These are phyloP conservation scores for Solanum tarijense DNA, from an alignment of 257 asterid species.

Conservation along the genomic window DNA sequence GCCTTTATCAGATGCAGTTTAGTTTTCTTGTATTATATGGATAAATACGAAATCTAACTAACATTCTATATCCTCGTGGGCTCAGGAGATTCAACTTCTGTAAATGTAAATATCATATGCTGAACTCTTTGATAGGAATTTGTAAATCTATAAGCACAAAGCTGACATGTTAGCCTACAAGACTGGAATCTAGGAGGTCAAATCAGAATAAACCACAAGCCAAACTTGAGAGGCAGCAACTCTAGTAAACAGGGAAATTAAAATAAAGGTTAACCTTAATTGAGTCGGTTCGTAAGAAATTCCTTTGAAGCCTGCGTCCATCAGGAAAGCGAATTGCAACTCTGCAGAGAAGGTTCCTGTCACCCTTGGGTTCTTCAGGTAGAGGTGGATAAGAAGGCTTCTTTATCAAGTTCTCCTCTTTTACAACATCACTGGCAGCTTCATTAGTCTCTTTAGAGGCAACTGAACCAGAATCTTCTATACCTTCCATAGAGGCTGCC, in stretches of 20 bases:
- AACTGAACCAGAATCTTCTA: conserved; percentile 23
- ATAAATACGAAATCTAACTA: not conserved
- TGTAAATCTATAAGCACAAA: not conserved
- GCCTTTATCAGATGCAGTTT: not conserved
- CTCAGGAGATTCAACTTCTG: not conserved
- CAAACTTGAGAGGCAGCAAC: not conserved
- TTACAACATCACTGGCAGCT: conserved; percentile 23
- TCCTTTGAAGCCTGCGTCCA: conserved; percentile 91
- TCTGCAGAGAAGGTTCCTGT: conserved; percentile 60
- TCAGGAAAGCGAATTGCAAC: conserved; percentile 94
- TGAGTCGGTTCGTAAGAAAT: conserved; percentile 76
- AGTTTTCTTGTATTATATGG: not conserved
- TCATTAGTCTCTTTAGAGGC: conserved; percentile 26
- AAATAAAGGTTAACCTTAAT: conserved; percentile 43
- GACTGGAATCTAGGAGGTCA: not conserved
- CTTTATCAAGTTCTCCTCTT: conserved; percentile 9
- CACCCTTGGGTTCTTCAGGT: conserved; percentile 86
- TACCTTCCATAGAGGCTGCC: conserved; percentile 76
- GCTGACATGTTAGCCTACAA: not conserved
- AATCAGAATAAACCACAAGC: not conserved
- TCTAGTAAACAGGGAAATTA: not conserved
- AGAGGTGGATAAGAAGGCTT: conserved; percentile 62
- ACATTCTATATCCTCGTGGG: not conserved
- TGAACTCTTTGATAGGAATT: not conserved
- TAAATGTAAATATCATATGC: not conserved